Conservation (phyloP, 2,329 filamentous ascomycete species). For the Talaromyces verruculosus region DNA sequence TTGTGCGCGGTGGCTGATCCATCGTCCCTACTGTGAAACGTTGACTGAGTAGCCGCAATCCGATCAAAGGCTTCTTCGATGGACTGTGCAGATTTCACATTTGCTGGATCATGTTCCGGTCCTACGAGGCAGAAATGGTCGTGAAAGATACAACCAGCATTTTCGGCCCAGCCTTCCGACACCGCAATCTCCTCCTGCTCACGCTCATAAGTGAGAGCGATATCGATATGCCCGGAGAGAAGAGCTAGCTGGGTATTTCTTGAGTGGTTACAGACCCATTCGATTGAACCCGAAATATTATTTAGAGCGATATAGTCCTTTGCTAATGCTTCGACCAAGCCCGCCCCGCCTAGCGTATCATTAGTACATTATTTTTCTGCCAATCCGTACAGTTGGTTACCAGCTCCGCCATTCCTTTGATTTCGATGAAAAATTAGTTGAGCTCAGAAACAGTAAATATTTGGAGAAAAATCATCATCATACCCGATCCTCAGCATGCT, state of each 20-base stretch:
- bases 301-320: neutral
- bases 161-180: neutral
- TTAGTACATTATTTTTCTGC: too few relatives aligned
- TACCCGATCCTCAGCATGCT: too few relatives aligned
- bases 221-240: neutral
- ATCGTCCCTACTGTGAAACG: neutral
- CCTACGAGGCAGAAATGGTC: neutral
- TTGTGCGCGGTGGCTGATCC: neutral
- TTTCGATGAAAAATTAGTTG: too few relatives aligned
- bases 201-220: neutral
- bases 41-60: neutral
- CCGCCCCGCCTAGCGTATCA: neutral
- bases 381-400: too few relatives aligned
- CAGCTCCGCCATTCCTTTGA: too few relatives aligned
- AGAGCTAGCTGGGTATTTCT: neutral
- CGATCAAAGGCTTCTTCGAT: constrained; percentile 2
- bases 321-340: neutral
- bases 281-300: neutral
- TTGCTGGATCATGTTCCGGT: neutral
- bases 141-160: neutral
- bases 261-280: constrained; percentile 8
- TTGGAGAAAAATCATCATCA: too few relatives aligned
- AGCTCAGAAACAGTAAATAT: too few relatives aligned
- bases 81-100: neutral
- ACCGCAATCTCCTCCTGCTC: neutral